A percentile compares a stretch with the other conserved stretches of the same genome.
phyloP scores from a whole-genome alignment of 129 eudicot species.

The Dittrichia graveolens region DNA sequence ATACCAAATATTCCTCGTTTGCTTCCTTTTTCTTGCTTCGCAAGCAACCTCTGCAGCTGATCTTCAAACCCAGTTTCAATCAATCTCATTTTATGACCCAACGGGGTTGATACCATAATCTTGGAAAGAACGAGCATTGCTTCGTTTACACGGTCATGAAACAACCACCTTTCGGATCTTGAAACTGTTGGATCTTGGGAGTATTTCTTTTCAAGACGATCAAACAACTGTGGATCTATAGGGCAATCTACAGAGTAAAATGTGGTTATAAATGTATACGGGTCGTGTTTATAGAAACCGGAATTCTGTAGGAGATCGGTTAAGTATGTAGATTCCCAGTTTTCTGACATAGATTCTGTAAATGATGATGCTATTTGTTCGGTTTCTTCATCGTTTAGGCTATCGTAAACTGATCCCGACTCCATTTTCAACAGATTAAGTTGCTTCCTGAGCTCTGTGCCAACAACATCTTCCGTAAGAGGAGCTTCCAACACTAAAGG shows the following conservation, averaged over 20 bases:
- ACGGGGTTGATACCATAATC: conserved; percentile 38
- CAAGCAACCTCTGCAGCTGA: conserved; percentile 55
- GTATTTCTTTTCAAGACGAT: conserved; percentile 81
- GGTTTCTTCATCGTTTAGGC: conserved; percentile 46
- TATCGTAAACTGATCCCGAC: conserved; percentile 45
- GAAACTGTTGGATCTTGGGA: conserved; percentile 39
- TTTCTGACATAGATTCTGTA: conserved; percentile 32
- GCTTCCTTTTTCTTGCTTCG: conserved; percentile 45
- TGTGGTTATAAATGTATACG: conserved; percentile 36
- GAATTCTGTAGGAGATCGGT: conserved; percentile 57
- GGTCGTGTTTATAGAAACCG: conserved; percentile 54
- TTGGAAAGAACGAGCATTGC: conserved; percentile 50
- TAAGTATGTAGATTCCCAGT: conserved; percentile 66
- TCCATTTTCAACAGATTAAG: conserved; percentile 78
- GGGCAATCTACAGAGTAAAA: conserved; percentile 56
- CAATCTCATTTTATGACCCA: conserved; percentile 36
- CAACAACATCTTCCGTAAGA: conserved; percentile 57
- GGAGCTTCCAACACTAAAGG: conserved; percentile 60
- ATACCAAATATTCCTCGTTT: no score
- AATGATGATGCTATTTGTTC: conserved; percentile 23
- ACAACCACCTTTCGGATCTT: conserved; percentile 58
- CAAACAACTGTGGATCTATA: conserved; percentile 50
- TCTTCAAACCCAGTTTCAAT: conserved; percentile 38
- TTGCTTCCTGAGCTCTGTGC: conserved; percentile 86
- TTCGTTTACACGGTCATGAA: conserved; percentile 59